A percentile compares a stretch with the other conserved stretches of the same genome.
Conservation (phyloP, 768 basidiomycete species). For the Lentinula sp. region DNA sequence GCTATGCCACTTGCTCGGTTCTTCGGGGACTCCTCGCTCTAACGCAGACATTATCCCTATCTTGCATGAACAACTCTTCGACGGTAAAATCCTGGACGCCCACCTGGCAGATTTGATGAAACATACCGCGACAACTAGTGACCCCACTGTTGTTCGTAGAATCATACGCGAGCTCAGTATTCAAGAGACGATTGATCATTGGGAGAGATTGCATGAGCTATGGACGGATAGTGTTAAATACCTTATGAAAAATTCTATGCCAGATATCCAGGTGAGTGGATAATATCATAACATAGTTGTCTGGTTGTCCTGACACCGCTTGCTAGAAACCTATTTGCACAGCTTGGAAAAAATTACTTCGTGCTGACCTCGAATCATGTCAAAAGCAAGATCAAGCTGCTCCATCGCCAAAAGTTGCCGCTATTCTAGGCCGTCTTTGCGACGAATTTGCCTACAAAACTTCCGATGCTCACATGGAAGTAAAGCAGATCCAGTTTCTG, state of each 20-base stretch:
- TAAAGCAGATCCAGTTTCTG: conserved; percentile 30
- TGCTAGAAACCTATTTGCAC: conserved; percentile 31
- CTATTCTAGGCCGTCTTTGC: background rate
- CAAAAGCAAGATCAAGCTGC: conserved; percentile 30
- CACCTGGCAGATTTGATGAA: conserved; percentile 18
- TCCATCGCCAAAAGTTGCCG: conserved; percentile 17
- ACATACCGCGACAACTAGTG: conserved; percentile 15
- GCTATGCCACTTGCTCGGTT: background rate
- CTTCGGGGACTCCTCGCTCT: background rate
- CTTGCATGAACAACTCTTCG: conserved; percentile 31
- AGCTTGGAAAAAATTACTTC: conserved; percentile 54
- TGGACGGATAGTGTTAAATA: conserved; percentile 27
- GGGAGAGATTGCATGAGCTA: conserved; percentile 28
- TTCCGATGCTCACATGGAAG: conserved; percentile 21
- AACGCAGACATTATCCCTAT: background rate
- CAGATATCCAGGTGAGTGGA: conserved; percentile 17
- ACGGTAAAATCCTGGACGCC: conserved; percentile 33
- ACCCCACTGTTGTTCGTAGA: conserved; percentile 18
- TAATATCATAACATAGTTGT: background rate
- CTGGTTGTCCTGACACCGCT: background rate
- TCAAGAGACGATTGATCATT: conserved; percentile 30
- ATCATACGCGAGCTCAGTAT: conserved; percentile 28
- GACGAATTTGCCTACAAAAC: conserved; percentile 22
- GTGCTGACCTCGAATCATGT: conserved; percentile 38
- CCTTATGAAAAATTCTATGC: conserved; percentile 9